Evolutionary conservation across 305 asterid species (phyloP).

Genomic region (Rubia balearica): DNA sequence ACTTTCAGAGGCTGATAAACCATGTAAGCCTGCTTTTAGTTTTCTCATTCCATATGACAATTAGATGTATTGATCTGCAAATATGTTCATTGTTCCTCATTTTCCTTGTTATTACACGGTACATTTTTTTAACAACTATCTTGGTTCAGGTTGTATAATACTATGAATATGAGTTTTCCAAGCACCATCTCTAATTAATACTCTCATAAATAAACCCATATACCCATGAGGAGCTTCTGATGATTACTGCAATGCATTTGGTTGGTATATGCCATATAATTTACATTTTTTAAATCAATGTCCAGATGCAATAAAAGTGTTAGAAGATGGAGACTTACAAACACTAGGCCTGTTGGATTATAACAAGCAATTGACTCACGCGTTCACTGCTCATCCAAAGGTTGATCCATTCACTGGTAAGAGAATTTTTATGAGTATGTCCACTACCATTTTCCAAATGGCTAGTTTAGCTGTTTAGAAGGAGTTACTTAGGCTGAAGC

Average conservation of each 20-base stretch:
- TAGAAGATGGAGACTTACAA: slow-evolving; percentile 97
- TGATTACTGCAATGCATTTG: not conserved
- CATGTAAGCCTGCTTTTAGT: slow-evolving; percentile 54
- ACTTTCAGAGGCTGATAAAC: slow-evolving; percentile 86
- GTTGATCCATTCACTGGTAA: slow-evolving; percentile 93
- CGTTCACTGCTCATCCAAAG: slow-evolving; percentile 99
- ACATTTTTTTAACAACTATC: not conserved
- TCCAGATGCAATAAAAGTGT: slow-evolving; percentile 73
- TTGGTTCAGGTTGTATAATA: not conserved
- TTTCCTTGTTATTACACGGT: slow-evolving; percentile 5
- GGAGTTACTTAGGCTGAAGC: not conserved
- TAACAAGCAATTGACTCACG: slow-evolving; percentile 70
- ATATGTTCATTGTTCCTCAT: not conserved
- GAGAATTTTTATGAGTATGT: slow-evolving; percentile 8
- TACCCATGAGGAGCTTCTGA: not conserved
- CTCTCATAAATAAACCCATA: not conserved
- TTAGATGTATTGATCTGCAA: slow-evolving; percentile 2
- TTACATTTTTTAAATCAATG: slow-evolving; percentile 1
- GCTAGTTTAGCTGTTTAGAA: not conserved
- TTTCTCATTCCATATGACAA: slow-evolving; percentile 13
- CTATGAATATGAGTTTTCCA: not conserved
- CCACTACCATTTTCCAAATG: not conserved
- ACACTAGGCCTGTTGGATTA: slow-evolving; percentile 95
- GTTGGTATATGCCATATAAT: not conserved
- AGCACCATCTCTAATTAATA: not conserved